phyloP scores from a whole-genome alignment of 164 flowering plant genomes.

The Hamamelis virginiana region DNA sequence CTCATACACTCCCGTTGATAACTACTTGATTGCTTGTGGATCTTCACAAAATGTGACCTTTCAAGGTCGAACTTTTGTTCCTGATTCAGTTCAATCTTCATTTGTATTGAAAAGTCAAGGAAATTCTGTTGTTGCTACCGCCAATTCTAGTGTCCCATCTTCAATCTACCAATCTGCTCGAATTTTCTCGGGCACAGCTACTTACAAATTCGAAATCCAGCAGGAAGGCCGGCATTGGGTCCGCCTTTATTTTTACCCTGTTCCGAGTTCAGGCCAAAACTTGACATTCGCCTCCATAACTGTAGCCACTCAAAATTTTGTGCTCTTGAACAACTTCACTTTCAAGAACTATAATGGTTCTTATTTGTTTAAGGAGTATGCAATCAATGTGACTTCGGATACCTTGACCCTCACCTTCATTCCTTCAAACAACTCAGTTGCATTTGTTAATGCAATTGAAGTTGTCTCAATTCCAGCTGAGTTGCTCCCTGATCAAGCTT shows the following conservation, averaged over 20 bases:
- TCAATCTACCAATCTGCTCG: slow-evolving; percentile 63
- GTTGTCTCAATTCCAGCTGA: slow-evolving; percentile 73
- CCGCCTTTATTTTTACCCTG: slow-evolving; percentile 59
- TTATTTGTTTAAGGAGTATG: slow-evolving; percentile 65
- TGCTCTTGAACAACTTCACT: slow-evolving; percentile 67
- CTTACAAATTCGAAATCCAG: slow-evolving; percentile 60
- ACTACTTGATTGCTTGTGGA: slow-evolving; percentile 75
- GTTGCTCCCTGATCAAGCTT: slow-evolving; percentile 61
- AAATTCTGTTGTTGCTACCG: slow-evolving; percentile 32
- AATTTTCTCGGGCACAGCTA: slow-evolving; percentile 46
- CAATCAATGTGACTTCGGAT: slow-evolving; percentile 60
- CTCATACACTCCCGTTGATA: slow-evolving; percentile 61
- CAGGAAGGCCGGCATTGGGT: slow-evolving; percentile 72
- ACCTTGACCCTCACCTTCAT: slow-evolving; percentile 52
- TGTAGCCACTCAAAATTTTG: slow-evolving; percentile 56
- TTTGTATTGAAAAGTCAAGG: slow-evolving; percentile 35
- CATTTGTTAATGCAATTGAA: slow-evolving; percentile 82
- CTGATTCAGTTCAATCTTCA: slow-evolving; percentile 64
- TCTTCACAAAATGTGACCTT: slow-evolving; percentile 58
- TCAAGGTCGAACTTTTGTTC: slow-evolving; percentile 59
- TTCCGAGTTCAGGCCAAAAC: slow-evolving; percentile 38
- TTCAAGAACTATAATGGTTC: slow-evolving; percentile 56
- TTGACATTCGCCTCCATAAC: slow-evolving; percentile 51
- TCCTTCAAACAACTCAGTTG: slow-evolving; percentile 62
- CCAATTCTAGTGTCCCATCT: slow-evolving; percentile 55